These are phyloP conservation scores for Tetrahymena malaccensis DNA, from an alignment of 73 alveolate genomes.

Conservation along the genomic window DNA sequence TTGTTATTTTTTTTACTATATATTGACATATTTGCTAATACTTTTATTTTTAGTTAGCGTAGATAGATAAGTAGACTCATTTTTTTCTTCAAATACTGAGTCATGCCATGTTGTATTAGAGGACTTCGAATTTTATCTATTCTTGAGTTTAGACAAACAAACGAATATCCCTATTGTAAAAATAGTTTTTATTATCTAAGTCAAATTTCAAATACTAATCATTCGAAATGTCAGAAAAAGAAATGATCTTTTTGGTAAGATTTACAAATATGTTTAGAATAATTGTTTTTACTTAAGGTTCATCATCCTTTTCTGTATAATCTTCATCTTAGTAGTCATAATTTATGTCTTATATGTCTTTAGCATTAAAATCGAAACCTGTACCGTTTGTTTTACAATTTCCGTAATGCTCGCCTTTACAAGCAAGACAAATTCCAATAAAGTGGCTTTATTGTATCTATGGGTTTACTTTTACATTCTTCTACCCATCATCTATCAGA, in stretches of 20 bases:
- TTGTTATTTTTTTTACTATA: too few species aligned
- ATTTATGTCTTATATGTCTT: neutral
- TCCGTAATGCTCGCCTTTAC: neutral
- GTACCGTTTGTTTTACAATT: neutral
- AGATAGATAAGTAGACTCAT: neutral
- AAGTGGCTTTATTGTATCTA: neutral
- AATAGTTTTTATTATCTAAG: neutral
- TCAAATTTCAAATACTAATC: neutral
- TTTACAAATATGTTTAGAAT: neutral
- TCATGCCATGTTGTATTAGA: neutral
- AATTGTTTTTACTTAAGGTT: neutral
- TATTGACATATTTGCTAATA: too few species aligned
- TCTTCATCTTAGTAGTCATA: neutral
- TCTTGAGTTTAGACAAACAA: neutral
- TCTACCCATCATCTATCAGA: neutral
- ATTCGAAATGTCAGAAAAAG: neutral
- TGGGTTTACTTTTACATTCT: neutral
- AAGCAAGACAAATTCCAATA: neutral
- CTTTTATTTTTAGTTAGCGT: too few species aligned
- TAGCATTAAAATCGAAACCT: neutral
- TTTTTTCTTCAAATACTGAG: neutral
- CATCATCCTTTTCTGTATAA: neutral
- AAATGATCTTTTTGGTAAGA: neutral
- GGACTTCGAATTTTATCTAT: neutral
- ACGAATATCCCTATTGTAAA: neutral